A percentile compares a stretch with the other conserved stretches of the same genome.
These are phyloP conservation scores for Sideroxylon spinosum DNA, from an alignment of 179 eudicot species.

Conservation along the genomic window DNA sequence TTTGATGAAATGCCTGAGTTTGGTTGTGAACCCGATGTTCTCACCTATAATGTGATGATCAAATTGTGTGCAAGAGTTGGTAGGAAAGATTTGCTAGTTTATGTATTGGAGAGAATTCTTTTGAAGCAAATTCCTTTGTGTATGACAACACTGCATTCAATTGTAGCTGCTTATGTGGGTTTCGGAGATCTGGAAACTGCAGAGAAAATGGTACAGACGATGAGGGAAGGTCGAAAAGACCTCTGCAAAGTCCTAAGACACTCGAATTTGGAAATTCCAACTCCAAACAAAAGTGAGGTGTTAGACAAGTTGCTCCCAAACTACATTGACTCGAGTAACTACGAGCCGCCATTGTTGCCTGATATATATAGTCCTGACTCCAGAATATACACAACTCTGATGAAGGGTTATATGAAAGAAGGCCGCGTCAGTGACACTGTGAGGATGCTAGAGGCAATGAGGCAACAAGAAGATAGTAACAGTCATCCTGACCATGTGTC, in stretches of 20 bases:
- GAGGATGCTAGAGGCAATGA: constrained; percentile 86
- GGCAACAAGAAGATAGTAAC: constrained; percentile 59
- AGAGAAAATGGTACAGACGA: constrained; percentile 73
- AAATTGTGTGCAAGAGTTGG: constrained; percentile 65
- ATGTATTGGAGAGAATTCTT: constrained; percentile 64
- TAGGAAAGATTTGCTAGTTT: constrained; percentile 78
- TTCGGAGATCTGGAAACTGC: constrained; percentile 80
- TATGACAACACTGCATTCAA: constrained; percentile 77
- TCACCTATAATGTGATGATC: constrained; percentile 87
- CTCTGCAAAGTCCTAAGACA: constrained; percentile 63
- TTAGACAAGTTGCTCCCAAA: constrained; percentile 65
- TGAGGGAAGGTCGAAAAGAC: constrained; percentile 82
- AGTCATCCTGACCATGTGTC: constrained; percentile 90
- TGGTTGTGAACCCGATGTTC: constrained; percentile 65
- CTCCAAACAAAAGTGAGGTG: constrained; percentile 24
- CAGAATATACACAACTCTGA: constrained; percentile 83
- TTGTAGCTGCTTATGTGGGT: constrained; percentile 90
- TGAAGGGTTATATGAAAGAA: constrained; percentile 95
- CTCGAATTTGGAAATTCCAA: constrained; percentile 13
- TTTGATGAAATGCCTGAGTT: constrained; percentile 77
- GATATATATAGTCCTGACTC: constrained; percentile 52
- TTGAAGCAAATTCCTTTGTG: constrained; percentile 57
- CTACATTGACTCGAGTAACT: constrained; percentile 16
- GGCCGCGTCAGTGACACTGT: constrained; percentile 80
- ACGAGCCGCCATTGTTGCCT: constrained; percentile 62